Evolutionary conservation across 345 rosid species (phyloP), one percentile per base, ranked within the genome.

Genomic region (Rhizophora apiculata): DNA sequence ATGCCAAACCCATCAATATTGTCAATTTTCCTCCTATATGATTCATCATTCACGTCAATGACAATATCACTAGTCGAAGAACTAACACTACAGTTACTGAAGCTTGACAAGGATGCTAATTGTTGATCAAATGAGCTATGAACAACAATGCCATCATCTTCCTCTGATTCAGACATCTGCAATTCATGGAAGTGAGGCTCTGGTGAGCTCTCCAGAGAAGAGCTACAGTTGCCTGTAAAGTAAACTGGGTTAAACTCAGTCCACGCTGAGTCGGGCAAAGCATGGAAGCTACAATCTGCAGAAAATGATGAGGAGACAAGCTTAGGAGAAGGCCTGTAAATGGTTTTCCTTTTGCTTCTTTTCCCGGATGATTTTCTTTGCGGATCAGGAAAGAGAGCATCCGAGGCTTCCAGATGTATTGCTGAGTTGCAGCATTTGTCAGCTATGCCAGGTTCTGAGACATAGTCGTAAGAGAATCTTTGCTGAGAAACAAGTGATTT

Each of bases 11-110:
- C 82, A 58, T 69, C 62, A 15, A 59, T 61, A 60, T 56, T 54
- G 48, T 66, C 68, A 0, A 52, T 52, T 27, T 69, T 74, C 67
- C 61, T 63, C 18, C 59, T 65, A 29, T 58, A 63, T 6, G 31
- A 63, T 27, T 78, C 60, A 27, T 74, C 54, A 54, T 80, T 73
- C 71, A 78, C 70, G 73, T 86, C 81, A 62, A 81, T 73, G 63
- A 82, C 79, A 69, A 86, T 82, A 68, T 84, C 88, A 37, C 76
- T 54, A 31, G 74, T 78, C n/a, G 85, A 78, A 26, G 79, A 64
- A 49, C 67, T 78, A 64, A 62, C 72, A 63, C 75, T 78, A 39
- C 74, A 80, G 22, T 66, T 74, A 67, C 73, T 61, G 32, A 80
- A 78, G 59, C 57, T 67, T 6, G 66, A 71, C 56, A 39, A 60